Evolutionary conservation across 768 basidiomycete genomes (phyloP).

Genomic region (Boletus coccyginus): DNA sequence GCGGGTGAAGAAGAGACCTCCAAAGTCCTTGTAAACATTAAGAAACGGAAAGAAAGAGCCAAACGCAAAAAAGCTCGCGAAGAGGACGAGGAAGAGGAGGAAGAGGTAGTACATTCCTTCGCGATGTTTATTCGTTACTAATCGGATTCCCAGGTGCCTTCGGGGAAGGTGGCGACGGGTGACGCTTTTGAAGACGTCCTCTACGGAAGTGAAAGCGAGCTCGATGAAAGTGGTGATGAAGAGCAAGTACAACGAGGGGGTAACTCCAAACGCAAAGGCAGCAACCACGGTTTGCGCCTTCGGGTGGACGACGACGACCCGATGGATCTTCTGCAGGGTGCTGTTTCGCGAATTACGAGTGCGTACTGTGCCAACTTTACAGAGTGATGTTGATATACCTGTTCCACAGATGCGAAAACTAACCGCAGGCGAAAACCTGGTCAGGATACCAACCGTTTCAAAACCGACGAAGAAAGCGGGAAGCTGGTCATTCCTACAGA

Average conservation of each 20-base stretch:
- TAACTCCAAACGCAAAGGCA: slow-evolving; percentile 35
- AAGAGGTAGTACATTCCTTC: slow-evolving; percentile 35
- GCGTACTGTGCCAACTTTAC: slow-evolving; percentile 26
- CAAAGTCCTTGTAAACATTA: slow-evolving; percentile 91
- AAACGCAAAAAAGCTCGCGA: slow-evolving; percentile 78
- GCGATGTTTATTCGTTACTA: not conserved
- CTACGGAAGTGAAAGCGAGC: slow-evolving; percentile 94
- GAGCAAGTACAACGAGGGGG: slow-evolving; percentile 32
- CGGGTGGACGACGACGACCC: slow-evolving; percentile 90
- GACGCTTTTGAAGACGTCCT: slow-evolving; percentile 97
- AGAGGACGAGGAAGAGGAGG: slow-evolving; percentile 59
- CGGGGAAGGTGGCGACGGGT: slow-evolving; percentile 55
- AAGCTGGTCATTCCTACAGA: slow-evolving; percentile 72
- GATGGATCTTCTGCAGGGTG: slow-evolving; percentile 89
- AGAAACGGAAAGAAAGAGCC: slow-evolving; percentile 90
- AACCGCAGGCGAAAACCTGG: slow-evolving; percentile 72
- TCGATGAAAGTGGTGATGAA: slow-evolving; percentile 70
- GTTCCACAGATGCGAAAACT: slow-evolving; percentile 39
- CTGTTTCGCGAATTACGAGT: slow-evolving; percentile 69
- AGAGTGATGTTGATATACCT: not conserved
- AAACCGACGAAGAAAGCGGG: slow-evolving; percentile 79
- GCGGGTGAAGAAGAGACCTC: slow-evolving; percentile 75
- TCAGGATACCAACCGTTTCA: slow-evolving; percentile 83
- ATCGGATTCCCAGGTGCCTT: slow-evolving; percentile 36
- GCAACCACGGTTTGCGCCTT: slow-evolving; percentile 58